Evolutionary conservation across 495 filamentous ascomycete genomes (phyloP).

Genomic region (Aspergillus asperescens): DNA sequence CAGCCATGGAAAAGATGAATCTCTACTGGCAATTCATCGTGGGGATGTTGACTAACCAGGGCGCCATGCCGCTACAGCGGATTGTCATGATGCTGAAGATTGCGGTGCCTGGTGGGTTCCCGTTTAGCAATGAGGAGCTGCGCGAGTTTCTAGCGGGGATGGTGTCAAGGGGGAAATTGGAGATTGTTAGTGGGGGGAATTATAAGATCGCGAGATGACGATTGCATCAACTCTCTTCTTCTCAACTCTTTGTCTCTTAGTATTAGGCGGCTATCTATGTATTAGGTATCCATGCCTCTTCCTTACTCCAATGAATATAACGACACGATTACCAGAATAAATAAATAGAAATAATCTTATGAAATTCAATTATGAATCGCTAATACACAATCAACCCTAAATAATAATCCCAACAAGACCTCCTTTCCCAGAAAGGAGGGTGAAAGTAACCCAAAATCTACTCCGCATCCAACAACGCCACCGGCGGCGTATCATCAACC

Average conservation of each 20-base stretch:
- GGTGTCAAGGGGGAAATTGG: slow-evolving; percentile 64
- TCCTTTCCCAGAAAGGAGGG: background rate
- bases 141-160: slow-evolving; percentile 71
- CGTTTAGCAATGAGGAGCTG: slow-evolving; percentile 71
- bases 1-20: slow-evolving; percentile 68
- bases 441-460: slow-evolving; percentile 26
- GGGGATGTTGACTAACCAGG: slow-evolving; percentile 91
- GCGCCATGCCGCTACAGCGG: slow-evolving; percentile 69
- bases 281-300: background rate
- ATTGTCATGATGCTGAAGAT: slow-evolving; percentile 94
- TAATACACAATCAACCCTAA: background rate
- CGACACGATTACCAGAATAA: background rate
- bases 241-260: no score
- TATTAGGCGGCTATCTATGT: no score
- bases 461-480: slow-evolving; percentile 67
- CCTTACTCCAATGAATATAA: background rate
- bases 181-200: slow-evolving; percentile 63
- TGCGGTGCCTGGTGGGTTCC: slow-evolving; percentile 78
- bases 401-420: background rate
- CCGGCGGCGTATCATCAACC: slow-evolving; percentile 69
- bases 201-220: slow-evolving; percentile 51
- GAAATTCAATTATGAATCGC: background rate
- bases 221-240: background rate
- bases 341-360: background rate
- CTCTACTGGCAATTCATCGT: slow-evolving; percentile 88